These are phyloP conservation scores for Pichia sp. DNA, from an alignment of 1,139 yeast species.

Conservation along the genomic window DNA sequence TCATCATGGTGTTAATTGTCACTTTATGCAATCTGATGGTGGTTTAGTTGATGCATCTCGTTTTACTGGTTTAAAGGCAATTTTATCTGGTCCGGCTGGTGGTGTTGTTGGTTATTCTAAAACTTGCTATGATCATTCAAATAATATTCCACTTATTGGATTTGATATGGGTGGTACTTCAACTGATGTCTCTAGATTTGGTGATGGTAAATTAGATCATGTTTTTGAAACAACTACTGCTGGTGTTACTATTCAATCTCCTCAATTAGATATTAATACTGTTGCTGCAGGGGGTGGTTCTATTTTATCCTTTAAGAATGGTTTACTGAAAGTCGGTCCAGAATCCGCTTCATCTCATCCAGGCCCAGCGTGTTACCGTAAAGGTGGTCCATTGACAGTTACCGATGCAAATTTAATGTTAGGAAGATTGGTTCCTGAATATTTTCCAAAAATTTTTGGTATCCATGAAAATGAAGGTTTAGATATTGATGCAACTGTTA, in stretches of 20 bases:
- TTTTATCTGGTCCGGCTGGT: conserved; percentile 56
- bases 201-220: conserved; percentile 42
- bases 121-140: conserved; percentile 41
- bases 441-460: conserved; percentile 53
- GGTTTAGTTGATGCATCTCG: conserved; percentile 42
- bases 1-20: conserved; percentile 11
- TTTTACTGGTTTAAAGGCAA: conserved; percentile 47
- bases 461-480: conserved; percentile 46
- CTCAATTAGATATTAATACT: conserved; percentile 51
- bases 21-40: conserved; percentile 56
- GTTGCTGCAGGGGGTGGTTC: conserved; percentile 63
- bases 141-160: conserved; percentile 43
- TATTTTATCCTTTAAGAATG: conserved; percentile 44
- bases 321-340: conserved; percentile 51
- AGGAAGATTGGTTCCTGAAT: conserved; percentile 48
- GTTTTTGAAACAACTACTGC: conserved; percentile 52
- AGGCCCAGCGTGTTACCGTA: conserved; percentile 56
- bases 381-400: conserved; percentile 52
- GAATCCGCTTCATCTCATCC: conserved; percentile 57
- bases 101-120: conserved; percentile 53
- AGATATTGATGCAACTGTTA: conserved; percentile 36
- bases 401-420: conserved; percentile 52
- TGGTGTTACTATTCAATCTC: conserved; percentile 49
- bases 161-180: conserved; percentile 62
- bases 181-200: conserved; percentile 48